Evolutionary conservation across 495 filamentous ascomycete species (phyloP), one percentile per base, ranked within the genome.

Genomic region (Penicillium chermesinum): DNA sequence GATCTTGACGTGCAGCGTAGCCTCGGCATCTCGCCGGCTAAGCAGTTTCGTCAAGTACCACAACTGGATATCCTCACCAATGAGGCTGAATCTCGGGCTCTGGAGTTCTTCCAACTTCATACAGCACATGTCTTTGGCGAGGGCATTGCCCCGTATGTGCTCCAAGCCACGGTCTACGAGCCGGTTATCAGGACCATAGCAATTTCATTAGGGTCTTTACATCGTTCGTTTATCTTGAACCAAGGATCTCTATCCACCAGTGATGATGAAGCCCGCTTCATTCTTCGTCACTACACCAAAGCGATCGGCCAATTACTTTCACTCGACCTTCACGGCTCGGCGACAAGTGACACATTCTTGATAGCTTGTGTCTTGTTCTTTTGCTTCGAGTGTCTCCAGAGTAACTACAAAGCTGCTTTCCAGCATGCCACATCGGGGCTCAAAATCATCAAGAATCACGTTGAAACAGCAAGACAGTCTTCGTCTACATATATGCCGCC

Each of bases 131-230:
- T 73, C 73, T 58, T 83, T 74, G 32, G 74, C 63, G 5, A 76
- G 78, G 47, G 80, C 73, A 80, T 74, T 67, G n/a, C 46, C 13
- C n/a, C 62, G 61, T 37, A 70, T 30, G 70, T 85, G 12, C 61
- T 82, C 16, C 76, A 77, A 53, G 78, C 77, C 52, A 77, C 75
- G 16, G 73, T 82, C 46, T 70, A 74, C 7, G 78, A 83, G 56
- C 63, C 81, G n/a, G 70, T 78, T 2, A 78, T 85, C 43, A 70
- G 76, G 21, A 77, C 83, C 54, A 78, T 81, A 10, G 77, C 82
- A 0, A 71, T 84, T 13, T 80, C 81, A 18, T 62, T 86, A 18
- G 78, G 80, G 25, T 78, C 81, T 1, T 61, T 85, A 37, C 83
- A 85, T 50, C 82, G 83, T 50, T 79, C 76, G 2, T 63, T 84